These are phyloP conservation scores for Azolla pinnata DNA, from an alignment of 75 land plant species.

Conservation along the genomic window DNA sequence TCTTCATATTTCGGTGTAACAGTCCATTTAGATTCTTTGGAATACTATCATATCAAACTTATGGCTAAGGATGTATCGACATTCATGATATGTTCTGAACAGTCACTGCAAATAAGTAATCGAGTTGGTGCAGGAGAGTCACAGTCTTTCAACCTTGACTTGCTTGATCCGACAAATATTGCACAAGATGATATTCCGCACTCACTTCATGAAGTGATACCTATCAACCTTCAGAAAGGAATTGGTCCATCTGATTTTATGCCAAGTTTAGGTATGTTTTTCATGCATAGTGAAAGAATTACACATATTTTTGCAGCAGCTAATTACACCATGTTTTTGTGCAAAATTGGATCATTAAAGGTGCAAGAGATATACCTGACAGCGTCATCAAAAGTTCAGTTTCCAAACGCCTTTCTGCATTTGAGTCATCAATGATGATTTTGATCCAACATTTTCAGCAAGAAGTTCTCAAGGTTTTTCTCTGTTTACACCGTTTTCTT, in stretches of 20 bases:
- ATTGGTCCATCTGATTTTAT: conserved; percentile 20
- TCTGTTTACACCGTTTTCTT: too few species aligned
- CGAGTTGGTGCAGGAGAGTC: conserved; percentile 21
- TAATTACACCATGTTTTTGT: conserved; percentile 3
- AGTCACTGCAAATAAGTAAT: conserved; percentile 25
- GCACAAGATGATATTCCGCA: background rate
- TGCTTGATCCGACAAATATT: conserved; percentile 23
- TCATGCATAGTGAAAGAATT: background rate
- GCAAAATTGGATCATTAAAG: conserved; percentile 5
- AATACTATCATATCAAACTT: background rate
- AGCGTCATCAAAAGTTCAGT: conserved; percentile 8
- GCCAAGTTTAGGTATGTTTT: conserved; percentile 15
- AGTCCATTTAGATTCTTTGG: too few species aligned
- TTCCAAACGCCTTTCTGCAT: conserved; percentile 8
- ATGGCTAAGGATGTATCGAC: background rate
- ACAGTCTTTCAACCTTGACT: conserved; percentile 25
- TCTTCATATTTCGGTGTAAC: too few species aligned
- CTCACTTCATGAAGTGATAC: conserved; percentile 11
- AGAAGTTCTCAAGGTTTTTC: background rate
- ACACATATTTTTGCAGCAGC: background rate
- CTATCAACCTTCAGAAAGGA: conserved; percentile 17
- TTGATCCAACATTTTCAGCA: conserved; percentile 16
- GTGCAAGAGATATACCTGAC: conserved; percentile 10
- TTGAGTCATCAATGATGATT: conserved; percentile 5
- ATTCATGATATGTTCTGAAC: conserved; percentile 3